Conservation (phyloP, 1,284 basidiomycete species). For the Leccinum huronense region DNA sequence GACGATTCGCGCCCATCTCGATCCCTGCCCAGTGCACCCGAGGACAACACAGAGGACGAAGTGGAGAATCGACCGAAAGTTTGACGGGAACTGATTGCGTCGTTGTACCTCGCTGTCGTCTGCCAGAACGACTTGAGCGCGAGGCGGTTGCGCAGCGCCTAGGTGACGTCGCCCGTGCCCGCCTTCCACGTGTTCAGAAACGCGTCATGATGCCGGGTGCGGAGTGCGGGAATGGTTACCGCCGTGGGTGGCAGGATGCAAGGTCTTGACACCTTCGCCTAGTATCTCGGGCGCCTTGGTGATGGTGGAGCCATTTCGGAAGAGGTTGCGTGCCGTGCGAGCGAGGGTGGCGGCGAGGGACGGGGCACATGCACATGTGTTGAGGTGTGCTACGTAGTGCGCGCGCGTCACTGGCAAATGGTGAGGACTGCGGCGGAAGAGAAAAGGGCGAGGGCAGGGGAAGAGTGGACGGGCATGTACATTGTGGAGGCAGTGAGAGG, state of each 20-base stretch:
- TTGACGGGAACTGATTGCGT: constrained; percentile 77
- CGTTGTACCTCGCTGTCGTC: constrained; percentile 93
- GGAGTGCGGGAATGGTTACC: constrained; percentile 51
- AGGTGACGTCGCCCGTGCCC: constrained; percentile 63
- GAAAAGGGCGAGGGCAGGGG: too few relatives aligned
- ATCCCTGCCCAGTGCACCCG: constrained; percentile 4
- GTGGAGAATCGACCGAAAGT: constrained; percentile 14
- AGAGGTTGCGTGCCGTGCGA: constrained; percentile 4
- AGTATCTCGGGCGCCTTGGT: constrained; percentile 99
- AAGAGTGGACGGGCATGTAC: too few relatives aligned
- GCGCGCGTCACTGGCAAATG: too few relatives aligned
- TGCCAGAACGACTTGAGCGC: constrained; percentile 95
- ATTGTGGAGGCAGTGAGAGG: too few relatives aligned
- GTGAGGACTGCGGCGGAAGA: too few relatives aligned
- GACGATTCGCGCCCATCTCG: constrained; percentile 11
- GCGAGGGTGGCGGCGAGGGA: too few relatives aligned
- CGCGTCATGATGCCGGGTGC: constrained; percentile 85
- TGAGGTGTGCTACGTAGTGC: too few relatives aligned
- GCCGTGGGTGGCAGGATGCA: constrained; percentile 98
- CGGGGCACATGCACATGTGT: too few relatives aligned
- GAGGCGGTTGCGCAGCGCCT: constrained; percentile 73
- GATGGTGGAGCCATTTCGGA: constrained; percentile 95
- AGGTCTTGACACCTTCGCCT: constrained; percentile 96
- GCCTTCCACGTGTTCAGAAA: constrained; percentile 79
- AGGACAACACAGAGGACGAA: constrained; percentile 9